These are phyloP conservation scores for Psilocybe tampanensis DNA, from an alignment of 768 basidiomycete species.

Conservation along the genomic window DNA sequence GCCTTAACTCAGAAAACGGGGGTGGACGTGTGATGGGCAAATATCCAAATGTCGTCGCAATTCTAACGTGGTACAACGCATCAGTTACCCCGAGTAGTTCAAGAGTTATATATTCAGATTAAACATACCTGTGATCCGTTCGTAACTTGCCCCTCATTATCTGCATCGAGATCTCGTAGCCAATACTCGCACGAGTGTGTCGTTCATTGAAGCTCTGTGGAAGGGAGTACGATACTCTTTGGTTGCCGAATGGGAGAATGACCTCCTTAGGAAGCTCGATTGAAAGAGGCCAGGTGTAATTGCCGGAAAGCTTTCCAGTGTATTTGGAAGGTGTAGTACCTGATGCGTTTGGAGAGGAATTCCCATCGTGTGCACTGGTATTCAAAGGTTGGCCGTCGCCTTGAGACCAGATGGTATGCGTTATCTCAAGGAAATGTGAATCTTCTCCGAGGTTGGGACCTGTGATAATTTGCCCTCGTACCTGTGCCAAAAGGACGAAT, in stretches of 20 bases:
- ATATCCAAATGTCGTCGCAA: slow-evolving; percentile 32
- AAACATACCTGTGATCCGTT: slow-evolving; percentile 35
- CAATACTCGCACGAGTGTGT: slow-evolving; percentile 36
- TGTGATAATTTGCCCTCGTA: slow-evolving; percentile 40
- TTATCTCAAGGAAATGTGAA: slow-evolving; percentile 36
- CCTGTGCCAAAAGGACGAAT: slow-evolving; percentile 20
- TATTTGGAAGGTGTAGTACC: slow-evolving; percentile 7
- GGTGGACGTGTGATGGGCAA: slow-evolving; percentile 34
- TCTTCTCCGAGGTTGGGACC: slow-evolving; percentile 34
- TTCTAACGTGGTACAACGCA: slow-evolving; percentile 20
- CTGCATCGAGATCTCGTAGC: slow-evolving; percentile 36
- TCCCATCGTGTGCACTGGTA: slow-evolving; percentile 5
- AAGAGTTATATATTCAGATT: background rate
- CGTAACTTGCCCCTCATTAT: slow-evolving; percentile 30
- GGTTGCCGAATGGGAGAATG: slow-evolving; percentile 17
- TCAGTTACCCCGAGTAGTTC: background rate
- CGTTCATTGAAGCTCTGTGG: slow-evolving; percentile 43
- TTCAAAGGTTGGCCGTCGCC: slow-evolving; percentile 30
- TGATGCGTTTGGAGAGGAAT: background rate
- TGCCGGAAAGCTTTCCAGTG: slow-evolving; percentile 35
- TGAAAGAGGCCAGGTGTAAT: slow-evolving; percentile 38
- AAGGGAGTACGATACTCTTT: slow-evolving; percentile 27
- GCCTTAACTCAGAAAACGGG: slow-evolving; percentile 33
- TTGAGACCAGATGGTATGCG: slow-evolving; percentile 39
- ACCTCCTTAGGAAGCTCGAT: slow-evolving; percentile 43